These are phyloP conservation scores for Lizanozyma gosingica DNA, from an alignment of 1,139 yeast genomes.

Conservation along the genomic window DNA sequence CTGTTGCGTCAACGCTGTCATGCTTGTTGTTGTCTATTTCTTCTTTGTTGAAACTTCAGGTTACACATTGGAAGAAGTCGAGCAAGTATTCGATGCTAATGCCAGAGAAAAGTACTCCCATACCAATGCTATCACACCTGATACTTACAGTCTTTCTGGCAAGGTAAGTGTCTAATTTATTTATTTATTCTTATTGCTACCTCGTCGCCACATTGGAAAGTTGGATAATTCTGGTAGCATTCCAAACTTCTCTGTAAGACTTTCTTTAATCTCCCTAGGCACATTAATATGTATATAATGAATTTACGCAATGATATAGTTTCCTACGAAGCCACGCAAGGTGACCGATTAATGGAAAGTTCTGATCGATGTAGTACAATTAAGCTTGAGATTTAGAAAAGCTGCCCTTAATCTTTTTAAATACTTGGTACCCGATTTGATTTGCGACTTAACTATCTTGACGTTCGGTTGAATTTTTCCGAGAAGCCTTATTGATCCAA, in stretches of 20 bases:
- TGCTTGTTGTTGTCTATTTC: constrained; percentile 11
- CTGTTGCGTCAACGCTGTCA: constrained; percentile 14
- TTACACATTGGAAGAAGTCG: constrained; percentile 10
- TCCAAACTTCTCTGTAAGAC: background rate
- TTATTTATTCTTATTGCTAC: too few species aligned
- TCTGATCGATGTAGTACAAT: too few species aligned
- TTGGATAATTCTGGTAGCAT: background rate
- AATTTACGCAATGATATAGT: background rate
- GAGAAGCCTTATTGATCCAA: too few species aligned
- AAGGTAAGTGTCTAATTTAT: background rate
- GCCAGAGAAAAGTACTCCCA: background rate
- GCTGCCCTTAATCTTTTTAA: too few species aligned
- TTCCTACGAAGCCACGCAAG: too few species aligned
- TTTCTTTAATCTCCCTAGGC: background rate
- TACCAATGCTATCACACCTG: background rate
- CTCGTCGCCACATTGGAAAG: too few species aligned
- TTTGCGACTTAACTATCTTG: too few species aligned
- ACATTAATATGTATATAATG: background rate
- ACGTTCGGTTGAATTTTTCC: too few species aligned
- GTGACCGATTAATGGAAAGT: too few species aligned
- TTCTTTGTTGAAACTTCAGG: constrained; percentile 3
- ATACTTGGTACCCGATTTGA: too few species aligned
- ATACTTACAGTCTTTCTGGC: background rate
- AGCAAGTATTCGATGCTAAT: constrained; percentile 7
- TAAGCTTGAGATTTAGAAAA: too few species aligned